Base-by-base conservation (phyloP, 2,329 filamentous ascomycete genomes). In the Cryphonectria nitschkei region DNA sequence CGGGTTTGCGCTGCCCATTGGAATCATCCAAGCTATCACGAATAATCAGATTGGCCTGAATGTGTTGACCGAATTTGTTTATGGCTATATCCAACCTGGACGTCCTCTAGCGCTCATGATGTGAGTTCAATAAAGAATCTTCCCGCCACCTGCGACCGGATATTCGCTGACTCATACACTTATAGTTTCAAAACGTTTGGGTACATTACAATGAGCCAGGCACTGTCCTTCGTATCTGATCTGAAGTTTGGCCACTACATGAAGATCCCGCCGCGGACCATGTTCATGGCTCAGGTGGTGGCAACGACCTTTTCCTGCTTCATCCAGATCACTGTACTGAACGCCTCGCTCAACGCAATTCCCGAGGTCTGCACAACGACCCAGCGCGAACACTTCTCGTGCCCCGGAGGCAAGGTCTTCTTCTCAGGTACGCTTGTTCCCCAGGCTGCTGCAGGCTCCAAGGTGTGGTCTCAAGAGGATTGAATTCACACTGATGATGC, bases 241-340 rank as follows among this genome's bases (percentile, higher is more conserved):
- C 83, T 92, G 73, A 92, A 92, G 76, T 88, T 92, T 61, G 90
- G 88, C 6, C 91, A 93, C 77, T 93, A 93, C 82, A 92, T 93
- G 89, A 89, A 89, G 79, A 88, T 89, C 13, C 90, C 90, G 0
- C 90, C 89, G 19, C 84, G 88, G 26, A 90, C 88, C 22, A 90
- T 91, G 82, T 92, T 92, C 80, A 84, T 87, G 80, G 84, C 85
- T 5, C 90, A 92, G 77, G 85, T 92, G 4, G 85, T 90, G 1
- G 89, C 90, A 9, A 91, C 89, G 0, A 87, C 90, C 0, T 85
- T 91, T 76, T 89, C 89, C 0, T 91, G 88, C 79, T 85, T 92
- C 73, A 86, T 92, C 54, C 90, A 92, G 77, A 85, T 92, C 69
- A 78, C 84, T 3, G 89, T 92, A 3, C 83, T 92, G 73, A 91